A percentile compares a stretch with the other conserved stretches of the same genome.
Evolutionary conservation across 1,284 basidiomycete genomes (phyloP).

Genomic region (Volvariella surrecta): DNA sequence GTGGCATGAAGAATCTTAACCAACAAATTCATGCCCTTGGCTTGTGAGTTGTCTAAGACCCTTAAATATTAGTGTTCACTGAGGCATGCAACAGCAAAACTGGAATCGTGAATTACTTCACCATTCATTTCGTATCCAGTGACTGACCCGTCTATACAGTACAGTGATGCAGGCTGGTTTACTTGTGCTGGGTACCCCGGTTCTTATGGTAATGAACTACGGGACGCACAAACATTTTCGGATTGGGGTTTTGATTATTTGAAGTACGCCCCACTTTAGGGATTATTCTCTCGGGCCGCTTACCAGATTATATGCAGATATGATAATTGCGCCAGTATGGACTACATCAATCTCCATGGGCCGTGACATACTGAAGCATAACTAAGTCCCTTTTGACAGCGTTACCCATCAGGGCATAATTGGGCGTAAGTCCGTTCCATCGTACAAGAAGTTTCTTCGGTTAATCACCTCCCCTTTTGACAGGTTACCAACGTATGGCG

Average conservation of each 20-base stretch:
- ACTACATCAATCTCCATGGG: background rate
- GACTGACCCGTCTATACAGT: conserved; percentile 19
- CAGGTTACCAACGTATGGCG: conserved; percentile 41
- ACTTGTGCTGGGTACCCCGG: conserved; percentile 45
- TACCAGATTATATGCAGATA: conserved; percentile 19
- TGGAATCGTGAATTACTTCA: conserved; percentile 19
- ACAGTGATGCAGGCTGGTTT: conserved; percentile 45
- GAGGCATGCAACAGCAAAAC: conserved; percentile 18
- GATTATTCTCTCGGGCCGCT: background rate
- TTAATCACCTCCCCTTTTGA: background rate
- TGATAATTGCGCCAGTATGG: conserved; percentile 42
- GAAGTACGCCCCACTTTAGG: conserved; percentile 24
- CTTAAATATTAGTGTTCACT: background rate
- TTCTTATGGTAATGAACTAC: conserved; percentile 39
- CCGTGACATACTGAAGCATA: conserved; percentile 1
- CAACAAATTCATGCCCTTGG: conserved; percentile 35
- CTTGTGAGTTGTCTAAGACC: conserved; percentile 26
- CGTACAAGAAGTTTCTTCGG: background rate
- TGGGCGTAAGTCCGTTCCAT: conserved; percentile 31
- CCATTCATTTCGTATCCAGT: background rate
- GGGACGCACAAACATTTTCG: conserved; percentile 33
- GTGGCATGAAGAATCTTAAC: conserved; percentile 38
- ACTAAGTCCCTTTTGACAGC: conserved; percentile 37
- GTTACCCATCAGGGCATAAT: conserved; percentile 36
- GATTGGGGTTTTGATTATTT: conserved; percentile 47